These are phyloP conservation scores for Tephrocybe sp. DNA, from an alignment of 768 basidiomycete genomes.

Conservation along the genomic window DNA sequence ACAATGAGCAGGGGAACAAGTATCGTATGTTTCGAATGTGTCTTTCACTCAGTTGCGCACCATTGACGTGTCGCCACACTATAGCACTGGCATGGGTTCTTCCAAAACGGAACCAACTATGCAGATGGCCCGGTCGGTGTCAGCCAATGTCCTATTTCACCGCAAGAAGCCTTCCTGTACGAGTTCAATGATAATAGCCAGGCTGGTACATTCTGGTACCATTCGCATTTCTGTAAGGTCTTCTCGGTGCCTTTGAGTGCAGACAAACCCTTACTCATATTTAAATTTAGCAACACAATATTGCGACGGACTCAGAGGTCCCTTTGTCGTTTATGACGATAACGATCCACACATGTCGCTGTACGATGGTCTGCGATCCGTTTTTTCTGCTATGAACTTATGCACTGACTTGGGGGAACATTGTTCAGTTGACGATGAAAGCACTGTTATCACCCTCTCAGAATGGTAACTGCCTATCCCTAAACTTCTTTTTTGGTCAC, in stretches of 20 bases:
- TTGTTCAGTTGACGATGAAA: slow-evolving; percentile 1
- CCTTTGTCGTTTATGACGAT: slow-evolving; percentile 11
- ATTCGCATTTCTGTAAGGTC: slow-evolving; percentile 15
- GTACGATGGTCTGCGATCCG: neutral
- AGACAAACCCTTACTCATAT: neutral
- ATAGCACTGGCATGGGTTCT: slow-evolving; percentile 36
- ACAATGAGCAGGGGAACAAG: slow-evolving; percentile 41
- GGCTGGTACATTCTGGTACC: slow-evolving; percentile 26
- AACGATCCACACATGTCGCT: neutral
- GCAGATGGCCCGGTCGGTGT: slow-evolving; percentile 30
- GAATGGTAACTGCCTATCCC: slow-evolving; percentile 34
- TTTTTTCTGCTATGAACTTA: neutral
- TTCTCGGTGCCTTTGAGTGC: too few relatives aligned
- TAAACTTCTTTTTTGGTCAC: neutral
- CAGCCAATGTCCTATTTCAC: slow-evolving; percentile 36
- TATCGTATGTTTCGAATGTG: slow-evolving; percentile 28
- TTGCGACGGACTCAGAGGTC: slow-evolving; percentile 18
- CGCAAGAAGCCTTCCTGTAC: slow-evolving; percentile 32
- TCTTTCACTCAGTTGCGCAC: neutral
- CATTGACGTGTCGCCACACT: neutral
- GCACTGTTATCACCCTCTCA: slow-evolving; percentile 39
- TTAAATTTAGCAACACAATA: slow-evolving; percentile 18
- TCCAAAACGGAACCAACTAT: slow-evolving; percentile 30
- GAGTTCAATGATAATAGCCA: slow-evolving; percentile 29
- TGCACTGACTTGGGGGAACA: neutral